Conservation (phyloP, 139 green algal genomes). For the Tetradesmus lagerheimii region DNA sequence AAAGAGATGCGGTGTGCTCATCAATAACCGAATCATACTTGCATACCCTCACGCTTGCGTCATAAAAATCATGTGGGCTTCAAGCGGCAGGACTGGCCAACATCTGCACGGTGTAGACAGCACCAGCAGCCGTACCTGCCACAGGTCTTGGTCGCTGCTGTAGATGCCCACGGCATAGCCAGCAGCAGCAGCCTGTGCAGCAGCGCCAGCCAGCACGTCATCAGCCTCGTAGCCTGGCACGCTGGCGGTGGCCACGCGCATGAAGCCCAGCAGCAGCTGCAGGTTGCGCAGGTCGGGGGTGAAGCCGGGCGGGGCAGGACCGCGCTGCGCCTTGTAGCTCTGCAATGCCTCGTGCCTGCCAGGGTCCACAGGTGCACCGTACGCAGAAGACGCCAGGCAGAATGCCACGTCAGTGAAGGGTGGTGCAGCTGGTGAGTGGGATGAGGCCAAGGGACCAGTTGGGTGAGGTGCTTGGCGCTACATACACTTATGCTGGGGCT, state of each 20-base stretch:
- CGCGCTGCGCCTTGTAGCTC: slow-evolving; percentile 31
- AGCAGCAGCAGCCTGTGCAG: background rate
- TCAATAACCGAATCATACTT: too few species aligned
- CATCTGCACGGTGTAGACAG: background rate
- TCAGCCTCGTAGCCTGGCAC: slow-evolving; percentile 44
- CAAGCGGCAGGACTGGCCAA: too few species aligned
- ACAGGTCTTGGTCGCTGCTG: slow-evolving; percentile 45
- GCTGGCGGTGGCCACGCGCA: slow-evolving; percentile 12
- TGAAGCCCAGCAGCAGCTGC: slow-evolving; percentile 40
- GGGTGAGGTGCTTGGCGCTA: background rate
- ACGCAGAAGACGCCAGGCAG: background rate
- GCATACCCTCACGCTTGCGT: background rate
- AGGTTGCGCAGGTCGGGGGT: slow-evolving; percentile 26
- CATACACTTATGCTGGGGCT: background rate
- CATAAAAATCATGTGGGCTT: background rate
- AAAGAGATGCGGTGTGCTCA: background rate
- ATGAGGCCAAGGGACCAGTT: background rate
- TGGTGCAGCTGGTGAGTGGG: background rate
- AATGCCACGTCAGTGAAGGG: background rate
- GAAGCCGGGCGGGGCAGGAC: background rate
- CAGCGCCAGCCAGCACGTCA: slow-evolving; percentile 20
- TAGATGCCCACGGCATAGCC: slow-evolving; percentile 56
- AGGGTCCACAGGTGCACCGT: background rate
- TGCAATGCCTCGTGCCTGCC: slow-evolving; percentile 1
- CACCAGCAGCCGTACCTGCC: slow-evolving; percentile 24